phyloP scores from a whole-genome alignment of 176 grass and related monocot genomes.

The Oryza brachyantha region DNA sequence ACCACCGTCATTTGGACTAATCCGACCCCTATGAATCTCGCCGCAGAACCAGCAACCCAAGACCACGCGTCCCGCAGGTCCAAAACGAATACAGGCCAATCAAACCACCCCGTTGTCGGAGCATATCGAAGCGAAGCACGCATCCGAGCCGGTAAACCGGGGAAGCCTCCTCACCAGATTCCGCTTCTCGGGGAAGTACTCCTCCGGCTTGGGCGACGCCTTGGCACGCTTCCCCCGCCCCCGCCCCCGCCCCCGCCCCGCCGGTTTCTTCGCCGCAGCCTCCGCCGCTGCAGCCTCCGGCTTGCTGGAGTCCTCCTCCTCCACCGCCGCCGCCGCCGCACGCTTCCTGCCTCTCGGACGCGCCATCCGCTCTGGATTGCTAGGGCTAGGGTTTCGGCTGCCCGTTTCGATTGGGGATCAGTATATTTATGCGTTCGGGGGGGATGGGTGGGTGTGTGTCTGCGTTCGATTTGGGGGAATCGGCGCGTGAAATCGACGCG shows the following conservation, averaged over 20 bases:
- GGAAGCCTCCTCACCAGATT: conserved; percentile 48
- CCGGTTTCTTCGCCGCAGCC: conserved; percentile 11
- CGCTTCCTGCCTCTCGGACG: conserved; percentile 50
- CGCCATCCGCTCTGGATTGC: conserved; percentile 28
- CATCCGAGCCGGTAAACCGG: neutral
- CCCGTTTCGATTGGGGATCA: neutral
- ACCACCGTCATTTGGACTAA: neutral
- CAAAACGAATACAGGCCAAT: neutral
- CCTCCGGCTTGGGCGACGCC: conserved; percentile 43
- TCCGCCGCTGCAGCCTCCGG: conserved; percentile 11
- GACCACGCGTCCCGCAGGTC: neutral
- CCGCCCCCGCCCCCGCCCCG: conserved; percentile 9
- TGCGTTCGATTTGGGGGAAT: conserved; percentile 21
- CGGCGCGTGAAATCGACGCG: conserved; percentile 49
- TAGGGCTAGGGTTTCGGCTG: conserved; percentile 48
- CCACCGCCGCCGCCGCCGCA: conserved; percentile 19
- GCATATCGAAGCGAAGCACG: neutral
- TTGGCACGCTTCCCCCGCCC: conserved; percentile 34
- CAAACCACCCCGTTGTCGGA: neutral
- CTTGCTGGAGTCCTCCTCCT: neutral
- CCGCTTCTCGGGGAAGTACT: conserved; percentile 56
- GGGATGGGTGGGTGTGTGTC: neutral
- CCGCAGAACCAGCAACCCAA: neutral
- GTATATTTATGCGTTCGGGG: neutral
- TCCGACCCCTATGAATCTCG: neutral